phyloP scores from a whole-genome alignment of 306 rosid species.

The Prunus padus region DNA sequence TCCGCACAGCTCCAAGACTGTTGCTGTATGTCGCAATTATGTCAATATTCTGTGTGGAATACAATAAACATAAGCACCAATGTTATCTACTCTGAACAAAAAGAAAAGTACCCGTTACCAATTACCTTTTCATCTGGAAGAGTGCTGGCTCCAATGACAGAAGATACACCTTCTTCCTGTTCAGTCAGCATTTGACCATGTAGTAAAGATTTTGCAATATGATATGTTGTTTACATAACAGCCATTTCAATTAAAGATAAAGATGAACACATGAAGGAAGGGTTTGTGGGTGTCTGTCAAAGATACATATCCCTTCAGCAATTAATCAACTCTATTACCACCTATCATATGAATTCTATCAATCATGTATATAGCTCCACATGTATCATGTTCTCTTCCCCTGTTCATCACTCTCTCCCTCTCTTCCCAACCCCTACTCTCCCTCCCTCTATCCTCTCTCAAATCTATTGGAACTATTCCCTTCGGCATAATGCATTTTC shows the following conservation, averaged over 20 bases:
- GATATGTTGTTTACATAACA: background rate
- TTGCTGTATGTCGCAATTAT: constrained; percentile 78
- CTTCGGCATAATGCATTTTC: background rate
- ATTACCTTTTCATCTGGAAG: constrained; percentile 68
- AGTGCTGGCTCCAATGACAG: constrained; percentile 35
- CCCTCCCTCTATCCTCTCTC: no score
- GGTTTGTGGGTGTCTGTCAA: background rate
- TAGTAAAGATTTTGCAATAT: constrained; percentile 20
- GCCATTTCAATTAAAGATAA: background rate
- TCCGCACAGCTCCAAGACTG: constrained; percentile 59
- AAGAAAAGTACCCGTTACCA: constrained; percentile 4
- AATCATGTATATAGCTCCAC: background rate
- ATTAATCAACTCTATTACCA: background rate
- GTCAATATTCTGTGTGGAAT: constrained; percentile 68
- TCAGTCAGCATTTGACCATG: constrained; percentile 22
- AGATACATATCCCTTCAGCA: background rate
- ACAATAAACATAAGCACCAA: constrained; percentile 29
- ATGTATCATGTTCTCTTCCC: constrained; percentile 3
- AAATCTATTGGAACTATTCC: background rate
- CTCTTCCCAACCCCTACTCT: no score
- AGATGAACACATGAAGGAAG: background rate
- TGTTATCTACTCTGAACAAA: constrained; percentile 17
- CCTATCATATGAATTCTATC: background rate
- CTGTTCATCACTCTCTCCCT: background rate
- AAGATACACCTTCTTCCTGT: constrained; percentile 49